phyloP scores from a whole-genome alignment of 139 green algal genomes.

The Protoeuglena noctilucae region DNA sequence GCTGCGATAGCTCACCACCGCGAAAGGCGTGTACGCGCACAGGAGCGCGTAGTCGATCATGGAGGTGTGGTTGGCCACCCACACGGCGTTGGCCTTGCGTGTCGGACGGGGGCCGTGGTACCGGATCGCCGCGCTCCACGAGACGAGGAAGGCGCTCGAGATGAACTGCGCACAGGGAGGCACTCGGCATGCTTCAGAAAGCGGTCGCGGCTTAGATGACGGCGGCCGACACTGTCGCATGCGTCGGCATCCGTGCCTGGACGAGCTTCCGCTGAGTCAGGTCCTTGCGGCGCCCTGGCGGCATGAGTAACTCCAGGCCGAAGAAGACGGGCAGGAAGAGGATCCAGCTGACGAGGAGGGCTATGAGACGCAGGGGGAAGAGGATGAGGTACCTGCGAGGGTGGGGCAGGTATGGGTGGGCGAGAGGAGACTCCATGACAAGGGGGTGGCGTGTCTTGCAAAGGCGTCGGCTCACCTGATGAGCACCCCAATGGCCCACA shows the following conservation, averaged over 20 bases:
- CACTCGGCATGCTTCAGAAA: too few species aligned
- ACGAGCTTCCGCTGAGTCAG: neutral
- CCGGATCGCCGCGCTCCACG: conserved; percentile 61
- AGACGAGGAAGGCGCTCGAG: conserved; percentile 59
- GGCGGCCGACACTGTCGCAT: too few species aligned
- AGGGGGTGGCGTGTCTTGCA: too few species aligned
- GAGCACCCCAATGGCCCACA: conserved; percentile 61
- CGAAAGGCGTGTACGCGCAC: conserved; percentile 68
- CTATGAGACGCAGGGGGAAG: conserved; percentile 31
- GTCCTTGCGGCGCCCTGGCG: neutral
- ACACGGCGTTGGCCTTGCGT: conserved; percentile 53
- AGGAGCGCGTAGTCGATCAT: conserved; percentile 99
- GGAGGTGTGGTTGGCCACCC: conserved; percentile 94
- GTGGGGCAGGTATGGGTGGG: conserved; percentile 2
- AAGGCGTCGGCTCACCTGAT: conserved; percentile 23
- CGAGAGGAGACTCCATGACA: neutral
- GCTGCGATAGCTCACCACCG: too few species aligned
- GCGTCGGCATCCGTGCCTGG: too few species aligned
- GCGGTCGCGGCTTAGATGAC: too few species aligned
- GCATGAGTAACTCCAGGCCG: conserved; percentile 22
- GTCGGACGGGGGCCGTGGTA: conserved; percentile 82
- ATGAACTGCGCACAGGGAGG: too few species aligned
- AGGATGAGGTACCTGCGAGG: conserved; percentile 29
- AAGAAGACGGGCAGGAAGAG: conserved; percentile 70
- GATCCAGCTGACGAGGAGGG: conserved; percentile 50